Evolutionary conservation across 768 basidiomycete species (phyloP).

Genomic region (Tylopilus rubrobrunneus): DNA sequence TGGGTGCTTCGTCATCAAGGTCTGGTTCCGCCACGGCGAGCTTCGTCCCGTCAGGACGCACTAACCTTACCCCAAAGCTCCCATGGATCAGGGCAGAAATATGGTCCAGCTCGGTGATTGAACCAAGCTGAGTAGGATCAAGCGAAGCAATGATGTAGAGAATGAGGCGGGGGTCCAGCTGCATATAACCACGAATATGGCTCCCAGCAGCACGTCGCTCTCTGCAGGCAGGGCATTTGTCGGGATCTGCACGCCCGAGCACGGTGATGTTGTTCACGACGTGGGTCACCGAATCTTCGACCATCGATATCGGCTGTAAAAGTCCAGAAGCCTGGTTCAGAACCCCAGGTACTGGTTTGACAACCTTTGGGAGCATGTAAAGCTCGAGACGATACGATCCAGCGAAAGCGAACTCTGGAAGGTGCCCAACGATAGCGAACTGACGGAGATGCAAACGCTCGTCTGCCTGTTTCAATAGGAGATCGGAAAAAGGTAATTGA

Average conservation of each 20-base stretch:
- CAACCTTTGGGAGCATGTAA: conserved; percentile 4
- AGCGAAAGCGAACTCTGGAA: conserved; percentile 15
- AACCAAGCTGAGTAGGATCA: background rate
- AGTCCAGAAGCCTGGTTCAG: background rate
- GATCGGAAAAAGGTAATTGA: background rate
- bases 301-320: background rate
- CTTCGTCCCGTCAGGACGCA: conserved; percentile 7
- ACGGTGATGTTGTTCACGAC: conserved; percentile 14
- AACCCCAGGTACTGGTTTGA: background rate
- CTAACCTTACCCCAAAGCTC: conserved; percentile 7
- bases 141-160: conserved; percentile 10
- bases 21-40: conserved; percentile 2
- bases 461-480: conserved; percentile 5
- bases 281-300: background rate
- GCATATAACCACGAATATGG: conserved; percentile 12
- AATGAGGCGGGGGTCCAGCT: conserved; percentile 9
- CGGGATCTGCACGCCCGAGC: conserved; percentile 1
- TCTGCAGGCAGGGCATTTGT: too few species aligned
- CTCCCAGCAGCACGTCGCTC: conserved; percentile 5
- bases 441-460: background rate
- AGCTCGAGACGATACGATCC: conserved; percentile 18
- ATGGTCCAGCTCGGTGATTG: conserved; percentile 4
- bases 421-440: background rate
- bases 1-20: background rate
- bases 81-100: background rate